Base-by-base conservation (phyloP, 768 basidiomycete genomes). In the Leccinum arenicola region DNA sequence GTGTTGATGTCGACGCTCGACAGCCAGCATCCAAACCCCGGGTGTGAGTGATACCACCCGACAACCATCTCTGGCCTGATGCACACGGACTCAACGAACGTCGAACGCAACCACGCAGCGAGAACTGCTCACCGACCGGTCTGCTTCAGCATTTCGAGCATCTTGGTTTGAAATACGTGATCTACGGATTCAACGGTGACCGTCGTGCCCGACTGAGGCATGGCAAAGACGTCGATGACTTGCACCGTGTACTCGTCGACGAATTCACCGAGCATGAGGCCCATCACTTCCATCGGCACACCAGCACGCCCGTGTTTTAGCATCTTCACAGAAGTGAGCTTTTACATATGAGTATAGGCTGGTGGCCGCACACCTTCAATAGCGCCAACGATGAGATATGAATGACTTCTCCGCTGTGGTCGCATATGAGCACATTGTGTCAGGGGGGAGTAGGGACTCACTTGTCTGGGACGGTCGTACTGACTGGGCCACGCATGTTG, bases 41-140 rank as follows among this genome's bases (percentile, higher is more conserved):
- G 97, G 80, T 99, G 97, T 40, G 97, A 98, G 76, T 99, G 97
- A 70, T 99, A 99, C 97, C 97, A 99, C 4, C 97, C 97, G 1
- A 99, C 97, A 6, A 98, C 97, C 87, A 89, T 92, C 79, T 98
- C 97, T 33, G 96, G 92, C 66, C 95, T 88, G 59, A 15, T 31
- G 6, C 51, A 54, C 52, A n/a, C 35, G 27, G 57, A 35, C 49
- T 65, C 51, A 50, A 54, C 57, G 53, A 51, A 55, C 49, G 35
- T 29, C 27, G 36, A 14, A 31, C n/a, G 23, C 47, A 50, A 47
- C 54, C 31, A 52, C 47, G 11, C 50, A 56, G 33, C 65, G 27
- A 58, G 51, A 50, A 61, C 47, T 31, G 74, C 88, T 70, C 66
- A 93, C 94, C 96, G 79, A 62, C 97, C 97, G 0, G 97, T 99